Conservation (phyloP, 2,329 filamentous ascomycete species). For the Madurella mycetomatis region DNA sequence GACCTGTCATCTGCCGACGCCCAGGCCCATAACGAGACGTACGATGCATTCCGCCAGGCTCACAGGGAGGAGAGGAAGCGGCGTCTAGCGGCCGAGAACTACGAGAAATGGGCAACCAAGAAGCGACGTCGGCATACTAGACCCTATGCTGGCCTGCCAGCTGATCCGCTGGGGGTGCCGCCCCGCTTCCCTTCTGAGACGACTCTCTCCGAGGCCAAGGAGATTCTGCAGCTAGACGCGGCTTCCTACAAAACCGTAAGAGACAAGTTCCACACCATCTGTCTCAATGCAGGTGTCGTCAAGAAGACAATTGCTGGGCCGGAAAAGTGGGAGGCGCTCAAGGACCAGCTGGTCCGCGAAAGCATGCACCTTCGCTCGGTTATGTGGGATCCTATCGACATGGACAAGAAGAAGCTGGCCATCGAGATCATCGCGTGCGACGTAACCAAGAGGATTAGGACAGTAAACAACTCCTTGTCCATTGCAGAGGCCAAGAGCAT, state of each 20-base stretch:
- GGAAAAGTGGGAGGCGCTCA: slow-evolving; percentile 68
- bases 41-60: slow-evolving; percentile 32
- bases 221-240: slow-evolving; percentile 61
- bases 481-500: slow-evolving; percentile 69
- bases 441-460: slow-evolving; percentile 73
- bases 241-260: slow-evolving; percentile 61
- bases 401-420: slow-evolving; percentile 61
- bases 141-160: slow-evolving; percentile 63
- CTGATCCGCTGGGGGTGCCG: slow-evolving; percentile 58
- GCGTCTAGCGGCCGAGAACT: slow-evolving; percentile 54
- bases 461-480: slow-evolving; percentile 61
- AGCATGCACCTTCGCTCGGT: slow-evolving; percentile 58
- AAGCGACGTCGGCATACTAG: slow-evolving; percentile 66
- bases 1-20: not conserved
- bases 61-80: slow-evolving; percentile 52
- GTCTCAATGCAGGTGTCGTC: slow-evolving; percentile 59
- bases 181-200: slow-evolving; percentile 78
- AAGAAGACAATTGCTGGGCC: slow-evolving; percentile 74
- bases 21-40: slow-evolving; percentile 24
- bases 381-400: slow-evolving; percentile 56
- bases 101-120: slow-evolving; percentile 56
- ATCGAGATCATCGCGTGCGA: slow-evolving; percentile 77
- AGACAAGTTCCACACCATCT: slow-evolving; percentile 65
- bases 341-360: slow-evolving; percentile 61
- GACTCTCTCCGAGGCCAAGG: slow-evolving; percentile 73